phyloP scores from a whole-genome alignment of 164 flowering plant species.

The Chimonanthus salicifolius region DNA sequence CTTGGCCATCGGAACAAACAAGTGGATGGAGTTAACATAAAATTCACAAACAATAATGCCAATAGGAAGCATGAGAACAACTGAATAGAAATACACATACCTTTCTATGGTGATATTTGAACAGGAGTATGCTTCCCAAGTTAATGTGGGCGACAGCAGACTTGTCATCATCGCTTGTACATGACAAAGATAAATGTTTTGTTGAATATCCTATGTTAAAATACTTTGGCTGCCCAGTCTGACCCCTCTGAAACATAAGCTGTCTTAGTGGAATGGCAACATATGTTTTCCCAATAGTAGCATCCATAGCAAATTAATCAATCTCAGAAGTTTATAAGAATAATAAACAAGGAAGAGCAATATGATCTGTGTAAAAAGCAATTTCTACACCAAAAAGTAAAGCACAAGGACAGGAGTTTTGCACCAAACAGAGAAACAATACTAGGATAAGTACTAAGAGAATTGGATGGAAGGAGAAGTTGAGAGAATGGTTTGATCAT shows the following conservation, averaged over 20 bases:
- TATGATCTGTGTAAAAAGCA: background rate
- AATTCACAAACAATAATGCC: background rate
- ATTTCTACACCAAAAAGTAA: background rate
- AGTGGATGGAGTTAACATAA: background rate
- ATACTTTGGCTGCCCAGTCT: constrained; percentile 20
- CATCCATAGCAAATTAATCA: background rate
- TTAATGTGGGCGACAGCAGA: constrained; percentile 22
- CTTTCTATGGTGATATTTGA: constrained; percentile 24
- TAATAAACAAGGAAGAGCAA: background rate
- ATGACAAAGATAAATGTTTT: constrained; percentile 21
- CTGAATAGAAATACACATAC: constrained; percentile 15
- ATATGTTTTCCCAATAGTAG: constrained; percentile 2
- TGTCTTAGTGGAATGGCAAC: constrained; percentile 16
- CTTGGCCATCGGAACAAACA: background rate
- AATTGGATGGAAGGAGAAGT: background rate
- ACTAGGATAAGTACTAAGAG: background rate
- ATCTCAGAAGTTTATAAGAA: background rate
- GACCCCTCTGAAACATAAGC: constrained; percentile 28
- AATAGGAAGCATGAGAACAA: background rate
- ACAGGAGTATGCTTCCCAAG: constrained; percentile 20
- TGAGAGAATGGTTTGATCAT: background rate
- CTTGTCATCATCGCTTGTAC: constrained; percentile 21
- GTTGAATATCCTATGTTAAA: constrained; percentile 24
- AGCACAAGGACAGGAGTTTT: too few relatives aligned
- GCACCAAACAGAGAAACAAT: background rate